A percentile compares a stretch with the other conserved stretches of the same genome.
Conservation (phyloP, 768 basidiomycete species). For the Galerina marginata region DNA sequence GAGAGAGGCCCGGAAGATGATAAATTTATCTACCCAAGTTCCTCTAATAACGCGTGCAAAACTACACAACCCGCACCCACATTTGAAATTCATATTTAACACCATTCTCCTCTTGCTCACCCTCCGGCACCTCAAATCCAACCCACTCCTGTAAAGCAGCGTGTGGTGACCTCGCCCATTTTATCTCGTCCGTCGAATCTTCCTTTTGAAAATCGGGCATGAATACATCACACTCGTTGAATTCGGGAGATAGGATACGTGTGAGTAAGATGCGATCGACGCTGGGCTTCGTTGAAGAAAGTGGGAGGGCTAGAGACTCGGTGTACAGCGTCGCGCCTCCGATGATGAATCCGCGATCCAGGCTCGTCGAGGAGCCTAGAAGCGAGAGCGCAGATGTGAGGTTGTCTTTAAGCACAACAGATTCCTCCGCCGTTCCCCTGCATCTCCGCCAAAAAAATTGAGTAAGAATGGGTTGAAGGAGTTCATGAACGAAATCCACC, state of each 20-base stretch:
- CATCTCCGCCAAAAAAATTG: neutral
- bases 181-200: constrained; percentile 39
- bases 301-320: constrained; percentile 57
- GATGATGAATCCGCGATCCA: constrained; percentile 80
- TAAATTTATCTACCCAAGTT: constrained; percentile 9
- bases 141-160: constrained; percentile 76
- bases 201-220: constrained; percentile 70
- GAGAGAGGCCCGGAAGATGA: neutral
- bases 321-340: constrained; percentile 90
- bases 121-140: constrained; percentile 78
- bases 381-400: constrained; percentile 47
- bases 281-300: constrained; percentile 39
- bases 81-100: constrained; percentile 93
- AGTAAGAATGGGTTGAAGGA: neutral
- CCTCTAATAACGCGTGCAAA: constrained; percentile 9
- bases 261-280: constrained; percentile 91
- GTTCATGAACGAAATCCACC: constrained; percentile 28
- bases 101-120: constrained; percentile 82
- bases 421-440: constrained; percentile 27
- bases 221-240: constrained; percentile 86
- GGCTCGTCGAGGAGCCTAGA: constrained; percentile 30
- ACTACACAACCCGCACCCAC: constrained; percentile 69
- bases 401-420: constrained; percentile 43
- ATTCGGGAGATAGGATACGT: constrained; percentile 74
- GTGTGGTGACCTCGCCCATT: constrained; percentile 67